Percentiles rank a stretch among this genome's conserved stretches.
Conservation (phyloP, 108 stramenopile species). For the Craspedostauros australis region DNA sequence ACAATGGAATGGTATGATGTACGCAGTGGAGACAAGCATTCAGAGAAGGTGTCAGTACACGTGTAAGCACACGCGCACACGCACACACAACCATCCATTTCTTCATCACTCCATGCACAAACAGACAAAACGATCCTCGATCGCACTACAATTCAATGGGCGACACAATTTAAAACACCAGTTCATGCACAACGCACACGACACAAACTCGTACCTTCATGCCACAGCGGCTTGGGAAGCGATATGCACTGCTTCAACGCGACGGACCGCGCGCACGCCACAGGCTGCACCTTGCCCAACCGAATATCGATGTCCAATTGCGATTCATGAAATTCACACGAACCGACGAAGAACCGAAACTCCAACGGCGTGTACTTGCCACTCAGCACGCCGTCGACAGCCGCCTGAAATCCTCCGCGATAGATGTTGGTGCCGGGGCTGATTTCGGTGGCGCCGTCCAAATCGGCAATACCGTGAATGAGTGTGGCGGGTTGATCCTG, state of each 20-base stretch:
- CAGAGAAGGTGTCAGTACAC: no score
- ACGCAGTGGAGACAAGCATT: not conserved
- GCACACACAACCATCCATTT: not conserved
- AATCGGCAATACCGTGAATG: conserved; percentile 68
- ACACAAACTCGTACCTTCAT: conserved; percentile 56
- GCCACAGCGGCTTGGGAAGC: conserved; percentile 82
- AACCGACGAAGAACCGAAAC: conserved; percentile 80
- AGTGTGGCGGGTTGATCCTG: conserved; percentile 59
- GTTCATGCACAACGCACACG: not conserved
- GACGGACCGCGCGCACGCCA: conserved; percentile 65
- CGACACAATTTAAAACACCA: conserved; percentile 2
- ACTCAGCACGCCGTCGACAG: conserved; percentile 58
- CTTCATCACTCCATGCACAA: not conserved
- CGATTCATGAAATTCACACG: conserved; percentile 36
- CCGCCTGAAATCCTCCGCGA: conserved; percentile 65
- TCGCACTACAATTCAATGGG: not conserved
- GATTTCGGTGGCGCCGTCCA: conserved; percentile 67
- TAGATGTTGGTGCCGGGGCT: conserved; percentile 61
- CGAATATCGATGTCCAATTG: conserved; percentile 43
- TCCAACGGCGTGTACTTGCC: conserved; percentile 71
- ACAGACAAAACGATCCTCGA: not conserved
- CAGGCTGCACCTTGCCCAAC: conserved; percentile 65
- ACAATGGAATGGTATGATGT: not conserved
- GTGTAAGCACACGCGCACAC: not conserved
- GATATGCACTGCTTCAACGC: conserved; percentile 82